These are phyloP conservation scores for Lactifluus subvellereus DNA, from an alignment of 768 basidiomycete species.

Conservation along the genomic window DNA sequence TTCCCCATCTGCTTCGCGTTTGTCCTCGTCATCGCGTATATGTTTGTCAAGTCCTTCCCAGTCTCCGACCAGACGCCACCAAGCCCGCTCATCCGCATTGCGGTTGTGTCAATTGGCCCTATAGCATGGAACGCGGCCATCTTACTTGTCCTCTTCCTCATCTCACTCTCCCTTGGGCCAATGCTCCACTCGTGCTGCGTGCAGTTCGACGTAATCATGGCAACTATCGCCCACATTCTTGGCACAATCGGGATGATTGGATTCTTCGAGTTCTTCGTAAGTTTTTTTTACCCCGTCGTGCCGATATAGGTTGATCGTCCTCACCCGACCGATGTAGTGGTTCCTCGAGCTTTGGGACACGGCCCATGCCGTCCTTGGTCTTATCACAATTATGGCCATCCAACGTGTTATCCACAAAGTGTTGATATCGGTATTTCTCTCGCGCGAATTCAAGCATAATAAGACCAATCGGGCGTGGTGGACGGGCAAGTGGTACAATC, in stretches of 20 bases:
- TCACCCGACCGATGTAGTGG: conserved; percentile 50
- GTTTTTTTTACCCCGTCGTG: conserved; percentile 29
- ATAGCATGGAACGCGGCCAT: conserved; percentile 93
- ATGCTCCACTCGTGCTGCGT: conserved; percentile 80
- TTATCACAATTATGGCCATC: conserved; percentile 83
- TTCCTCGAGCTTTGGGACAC: conserved; percentile 95
- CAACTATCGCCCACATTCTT: conserved; percentile 78
- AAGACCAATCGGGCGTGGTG: conserved; percentile 99
- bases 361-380: conserved; percentile 92
- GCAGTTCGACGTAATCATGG: conserved; percentile 88
- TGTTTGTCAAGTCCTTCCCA: conserved; percentile 90
- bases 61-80: conserved; percentile 58
- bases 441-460: conserved; percentile 97
- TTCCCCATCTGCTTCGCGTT: conserved; percentile 82
- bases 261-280: conserved; percentile 93
- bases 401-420: conserved; percentile 93
- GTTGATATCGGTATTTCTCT: conserved; percentile 88
- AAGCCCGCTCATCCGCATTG: conserved; percentile 86
- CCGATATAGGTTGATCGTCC: not conserved
- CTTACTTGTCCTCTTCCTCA: conserved; percentile 79
- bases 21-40: conserved; percentile 82
- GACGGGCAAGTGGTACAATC: conserved; percentile 97
- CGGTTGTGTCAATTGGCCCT: conserved; percentile 88
- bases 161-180: conserved; percentile 90
- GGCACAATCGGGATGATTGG: conserved; percentile 83